Conservation (phyloP, 768 basidiomycete species). For the Mycena olivaceomarginata region DNA sequence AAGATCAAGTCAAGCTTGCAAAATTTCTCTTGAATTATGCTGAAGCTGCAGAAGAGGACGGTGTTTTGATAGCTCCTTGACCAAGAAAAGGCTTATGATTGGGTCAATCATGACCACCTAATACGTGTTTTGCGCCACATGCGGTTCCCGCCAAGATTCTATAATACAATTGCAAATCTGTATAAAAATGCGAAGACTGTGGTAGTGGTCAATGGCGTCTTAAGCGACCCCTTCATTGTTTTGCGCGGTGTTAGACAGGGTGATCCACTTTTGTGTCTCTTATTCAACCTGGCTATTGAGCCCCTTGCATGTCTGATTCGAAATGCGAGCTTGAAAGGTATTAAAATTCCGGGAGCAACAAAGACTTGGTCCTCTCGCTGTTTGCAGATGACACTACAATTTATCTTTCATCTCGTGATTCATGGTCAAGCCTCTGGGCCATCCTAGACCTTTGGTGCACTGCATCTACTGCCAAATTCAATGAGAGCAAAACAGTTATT, state of each 20-base stretch:
- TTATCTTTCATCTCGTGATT: conserved; percentile 55
- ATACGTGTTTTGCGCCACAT: neutral
- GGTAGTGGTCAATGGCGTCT: conserved; percentile 38
- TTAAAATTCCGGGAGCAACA: conserved; percentile 43
- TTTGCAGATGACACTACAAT: conserved; percentile 66
- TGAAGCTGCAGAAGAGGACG: too few species aligned
- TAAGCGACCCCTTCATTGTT: conserved; percentile 42
- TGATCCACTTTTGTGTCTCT: conserved; percentile 61
- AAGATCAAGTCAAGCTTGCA: conserved; percentile 48
- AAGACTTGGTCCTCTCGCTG: conserved; percentile 53
- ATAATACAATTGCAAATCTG: conserved; percentile 41
- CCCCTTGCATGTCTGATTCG: conserved; percentile 56
- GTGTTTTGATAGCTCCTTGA: too few species aligned
- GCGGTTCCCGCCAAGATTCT: conserved; percentile 37
- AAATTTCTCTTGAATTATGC: too few species aligned
- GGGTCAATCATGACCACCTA: conserved; percentile 43
- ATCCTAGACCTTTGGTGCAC: conserved; percentile 62
- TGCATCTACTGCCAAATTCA: conserved; percentile 51
- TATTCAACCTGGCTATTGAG: conserved; percentile 65
- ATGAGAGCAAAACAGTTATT: conserved; percentile 56
- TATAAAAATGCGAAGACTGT: conserved; percentile 26
- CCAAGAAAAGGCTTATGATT: neutral
- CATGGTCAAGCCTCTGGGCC: conserved; percentile 43
- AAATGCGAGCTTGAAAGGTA: conserved; percentile 52
- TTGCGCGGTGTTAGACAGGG: conserved; percentile 53